Evolutionary conservation across 2,329 filamentous ascomycete genomes (phyloP), one percentile per base, ranked within the genome.

Genomic region (Calonectria ilicicola): DNA sequence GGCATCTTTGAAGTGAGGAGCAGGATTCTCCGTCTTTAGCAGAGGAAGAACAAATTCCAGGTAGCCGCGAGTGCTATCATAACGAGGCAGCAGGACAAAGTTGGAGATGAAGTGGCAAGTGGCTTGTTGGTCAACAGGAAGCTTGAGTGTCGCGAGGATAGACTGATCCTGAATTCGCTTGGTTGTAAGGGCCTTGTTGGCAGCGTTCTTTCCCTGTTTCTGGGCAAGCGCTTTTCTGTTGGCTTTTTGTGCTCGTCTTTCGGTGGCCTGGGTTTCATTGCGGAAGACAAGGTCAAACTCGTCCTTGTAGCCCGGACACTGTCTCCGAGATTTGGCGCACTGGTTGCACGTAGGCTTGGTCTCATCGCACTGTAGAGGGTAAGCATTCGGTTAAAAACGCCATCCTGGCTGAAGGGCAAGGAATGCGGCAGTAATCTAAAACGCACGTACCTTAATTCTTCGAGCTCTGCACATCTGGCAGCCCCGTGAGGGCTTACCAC

Each of bases 391-490:
- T 38, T 38, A 40, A 60, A 58, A 27, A 40, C 53, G 4, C 32
- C 32, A 60, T 60, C 53, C 53, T 17, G 21, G 53, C 26, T 27
- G 15, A 19, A 60, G 14, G 53, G 53, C 53, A 60, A 19, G 53
- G 35, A 58, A 58, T 58, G 38, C 8, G 15, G 5, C 14, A 23
- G 53, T 60, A 60, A 23, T 46, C 49, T 46, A 60, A 63, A 44
- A 63, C 27, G 56, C 63, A 76, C 87, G 74, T 87, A 93, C 93
- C 89, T 94, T 94, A 81, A 95, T 94, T 77, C 93, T 89, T 75
- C 93, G 88, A 42, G 89, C 93, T 81, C 93, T 90, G 82, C 93
- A 95, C 90, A 93, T 94, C 84, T 93, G 92, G 79, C 93, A 95
- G 78, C 92, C 93, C 84, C 87, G 85, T 1, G 91, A 93, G 79